A percentile compares a stretch with the other conserved stretches of the same genome.
These are phyloP conservation scores for Neoconidiobolus thromboides DNA, from an alignment of 371 early-diverging fungal species.

Conservation along the genomic window DNA sequence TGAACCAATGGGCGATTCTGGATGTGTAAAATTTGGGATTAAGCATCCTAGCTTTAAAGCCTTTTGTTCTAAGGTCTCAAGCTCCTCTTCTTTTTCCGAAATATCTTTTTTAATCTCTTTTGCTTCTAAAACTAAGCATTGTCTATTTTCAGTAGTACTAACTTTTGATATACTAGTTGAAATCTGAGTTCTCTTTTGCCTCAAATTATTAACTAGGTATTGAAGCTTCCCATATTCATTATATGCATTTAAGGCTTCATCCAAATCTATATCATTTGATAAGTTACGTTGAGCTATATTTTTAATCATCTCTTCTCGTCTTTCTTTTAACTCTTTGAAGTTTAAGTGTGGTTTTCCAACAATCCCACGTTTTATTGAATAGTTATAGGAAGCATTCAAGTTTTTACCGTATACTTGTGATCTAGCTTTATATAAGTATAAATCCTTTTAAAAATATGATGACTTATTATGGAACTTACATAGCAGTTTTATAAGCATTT, in stretches of 20 bases:
- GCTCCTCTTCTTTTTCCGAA: slow-evolving; percentile 16
- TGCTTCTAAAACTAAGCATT: slow-evolving; percentile 17
- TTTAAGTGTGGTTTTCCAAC: slow-evolving; percentile 1
- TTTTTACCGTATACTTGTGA: too few species aligned
- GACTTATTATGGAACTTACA: too few species aligned
- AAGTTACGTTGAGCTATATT: slow-evolving; percentile 7
- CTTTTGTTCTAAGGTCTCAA: slow-evolving; percentile 18
- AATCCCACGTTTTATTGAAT: too few species aligned
- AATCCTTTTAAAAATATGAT: too few species aligned
- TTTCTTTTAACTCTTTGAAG: slow-evolving; percentile 7
- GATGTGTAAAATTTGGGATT: slow-evolving; percentile 55
- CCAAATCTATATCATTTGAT: slow-evolving; percentile 1
- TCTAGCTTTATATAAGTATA: too few species aligned
- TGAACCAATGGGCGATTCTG: slow-evolving; percentile 35
- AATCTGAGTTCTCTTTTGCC: neutral
- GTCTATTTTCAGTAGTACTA: too few species aligned
- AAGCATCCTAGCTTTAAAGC: slow-evolving; percentile 31
- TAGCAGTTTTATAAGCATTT: too few species aligned
- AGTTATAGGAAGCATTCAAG: too few species aligned
- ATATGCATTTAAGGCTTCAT: neutral
- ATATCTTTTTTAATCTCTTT: slow-evolving; percentile 22
- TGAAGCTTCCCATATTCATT: neutral
- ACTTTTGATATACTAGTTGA: slow-evolving; percentile 8
- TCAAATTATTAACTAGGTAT: neutral
- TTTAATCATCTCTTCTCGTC: neutral